A percentile compares a stretch with the other conserved stretches of the same genome.
These are phyloP conservation scores for Ceratocystis huliohia DNA, from an alignment of 2,329 filamentous ascomycete genomes.

Conservation along the genomic window DNA sequence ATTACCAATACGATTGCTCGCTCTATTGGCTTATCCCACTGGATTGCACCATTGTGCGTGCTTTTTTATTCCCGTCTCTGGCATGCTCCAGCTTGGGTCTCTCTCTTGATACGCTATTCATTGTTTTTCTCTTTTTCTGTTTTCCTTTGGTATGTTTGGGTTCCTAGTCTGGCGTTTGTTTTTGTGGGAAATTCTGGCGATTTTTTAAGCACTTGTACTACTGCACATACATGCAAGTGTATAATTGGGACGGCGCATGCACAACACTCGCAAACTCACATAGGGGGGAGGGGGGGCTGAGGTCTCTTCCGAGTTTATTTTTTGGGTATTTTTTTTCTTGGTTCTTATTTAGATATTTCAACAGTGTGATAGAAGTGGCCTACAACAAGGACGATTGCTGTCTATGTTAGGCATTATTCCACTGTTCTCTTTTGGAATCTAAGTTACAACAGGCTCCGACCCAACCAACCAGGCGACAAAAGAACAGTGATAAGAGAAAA, in stretches of 20 bases:
- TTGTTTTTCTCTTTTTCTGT: no score
- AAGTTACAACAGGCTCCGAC: background rate
- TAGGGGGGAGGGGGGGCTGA: no score
- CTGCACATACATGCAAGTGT: background rate
- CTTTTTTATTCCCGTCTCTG: no score
- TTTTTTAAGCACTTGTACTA: background rate
- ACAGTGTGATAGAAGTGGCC: background rate
- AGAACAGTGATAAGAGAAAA: background rate
- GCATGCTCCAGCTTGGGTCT: no score
- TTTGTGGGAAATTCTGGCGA: background rate
- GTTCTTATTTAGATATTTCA: slow-evolving; percentile 5
- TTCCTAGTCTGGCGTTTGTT: slow-evolving; percentile 1
- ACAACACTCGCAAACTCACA: background rate
- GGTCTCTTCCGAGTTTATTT: no score
- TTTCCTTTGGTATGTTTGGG: slow-evolving; percentile 3
- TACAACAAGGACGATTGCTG: background rate
- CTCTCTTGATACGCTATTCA: no score
- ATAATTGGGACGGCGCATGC: slow-evolving; percentile 6
- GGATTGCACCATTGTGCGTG: no score
- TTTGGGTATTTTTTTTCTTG: no score
- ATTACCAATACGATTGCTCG: no score
- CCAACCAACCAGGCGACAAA: background rate
- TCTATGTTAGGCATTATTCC: background rate
- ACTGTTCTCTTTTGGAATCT: slow-evolving; percentile 7
- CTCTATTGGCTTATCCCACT: no score